phyloP scores from a whole-genome alignment of 495 filamentous ascomycete genomes.

The Jackrogersella multiformis region DNA sequence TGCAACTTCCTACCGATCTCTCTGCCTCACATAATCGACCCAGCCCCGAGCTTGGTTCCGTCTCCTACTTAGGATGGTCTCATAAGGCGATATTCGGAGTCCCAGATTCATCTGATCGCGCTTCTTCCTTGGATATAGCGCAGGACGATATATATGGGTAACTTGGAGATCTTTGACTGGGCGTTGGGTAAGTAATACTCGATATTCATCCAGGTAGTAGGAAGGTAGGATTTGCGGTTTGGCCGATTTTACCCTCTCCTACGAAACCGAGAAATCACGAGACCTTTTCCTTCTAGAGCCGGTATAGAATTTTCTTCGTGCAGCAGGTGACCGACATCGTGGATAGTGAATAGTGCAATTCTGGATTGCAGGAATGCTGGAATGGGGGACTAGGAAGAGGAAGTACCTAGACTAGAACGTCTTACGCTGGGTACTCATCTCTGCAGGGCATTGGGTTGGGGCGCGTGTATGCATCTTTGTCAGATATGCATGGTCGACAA shows the following conservation, averaged over 20 bases:
- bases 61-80: conserved; percentile 3
- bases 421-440: conserved; percentile 2
- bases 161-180: conserved; percentile 11
- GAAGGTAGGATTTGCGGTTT: conserved; percentile 37
- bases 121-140: not conserved
- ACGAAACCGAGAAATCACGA: conserved; percentile 20
- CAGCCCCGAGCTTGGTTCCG: conserved; percentile 3
- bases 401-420: conserved; percentile 18
- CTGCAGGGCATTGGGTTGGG: conserved; percentile 24
- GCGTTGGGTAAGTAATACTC: conserved; percentile 2
- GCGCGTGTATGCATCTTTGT: conserved; percentile 20
- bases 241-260: conserved; percentile 12
- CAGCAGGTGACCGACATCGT: conserved; percentile 32
- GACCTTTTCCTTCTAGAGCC: conserved; percentile 4
- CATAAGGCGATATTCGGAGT: not conserved
- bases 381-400: conserved; percentile 30
- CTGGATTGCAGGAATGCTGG: conserved; percentile 42
- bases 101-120: conserved; percentile 3
- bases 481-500: conserved; percentile 13
- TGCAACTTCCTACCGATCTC: conserved; percentile 12
- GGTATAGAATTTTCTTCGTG: conserved; percentile 28
- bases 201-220: conserved; percentile 13
- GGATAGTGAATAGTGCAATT: conserved; percentile 25
- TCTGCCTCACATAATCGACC: conserved; percentile 3
- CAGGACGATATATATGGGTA: not conserved